These are phyloP conservation scores for Trifolium fragiferum DNA, from an alignment of 306 rosid species.

Conservation along the genomic window DNA sequence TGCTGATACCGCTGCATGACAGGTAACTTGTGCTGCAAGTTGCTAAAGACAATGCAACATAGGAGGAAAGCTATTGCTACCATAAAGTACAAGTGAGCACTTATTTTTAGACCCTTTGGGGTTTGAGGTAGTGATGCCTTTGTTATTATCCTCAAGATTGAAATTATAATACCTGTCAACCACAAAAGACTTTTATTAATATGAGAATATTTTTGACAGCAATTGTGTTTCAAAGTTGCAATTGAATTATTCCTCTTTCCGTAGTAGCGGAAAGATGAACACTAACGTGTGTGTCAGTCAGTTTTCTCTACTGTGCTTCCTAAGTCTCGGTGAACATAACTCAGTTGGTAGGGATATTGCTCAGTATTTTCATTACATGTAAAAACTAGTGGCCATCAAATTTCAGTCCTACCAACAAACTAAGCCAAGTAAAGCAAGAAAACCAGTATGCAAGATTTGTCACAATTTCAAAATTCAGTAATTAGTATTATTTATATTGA, in stretches of 20 bases:
- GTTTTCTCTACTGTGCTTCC: neutral
- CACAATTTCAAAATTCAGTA: neutral
- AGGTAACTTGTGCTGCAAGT: constrained; percentile 74
- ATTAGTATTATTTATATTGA: too few species aligned
- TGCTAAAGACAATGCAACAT: constrained; percentile 73
- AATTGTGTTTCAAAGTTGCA: neutral
- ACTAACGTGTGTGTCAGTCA: neutral
- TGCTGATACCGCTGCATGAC: constrained; percentile 67
- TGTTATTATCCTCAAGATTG: constrained; percentile 79
- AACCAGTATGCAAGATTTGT: neutral
- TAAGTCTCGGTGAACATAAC: too few species aligned
- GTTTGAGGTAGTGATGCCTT: constrained; percentile 84
- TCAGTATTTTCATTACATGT: too few species aligned
- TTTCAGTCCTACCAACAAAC: neutral
- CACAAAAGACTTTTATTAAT: constrained; percentile 32
- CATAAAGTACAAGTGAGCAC: constrained; percentile 88
- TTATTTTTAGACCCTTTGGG: constrained; percentile 74
- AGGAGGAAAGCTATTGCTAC: constrained; percentile 69
- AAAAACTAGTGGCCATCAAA: neutral
- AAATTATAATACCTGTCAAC: constrained; percentile 74
- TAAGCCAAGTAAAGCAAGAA: neutral
- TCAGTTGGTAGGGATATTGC: too few species aligned
- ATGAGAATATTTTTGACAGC: neutral
- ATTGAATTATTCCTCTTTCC: neutral
- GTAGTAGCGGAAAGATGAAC: neutral